These are phyloP conservation scores for Zygosaccharomyces bisporus DNA, from an alignment of 805 yeast species.

Conservation along the genomic window DNA sequence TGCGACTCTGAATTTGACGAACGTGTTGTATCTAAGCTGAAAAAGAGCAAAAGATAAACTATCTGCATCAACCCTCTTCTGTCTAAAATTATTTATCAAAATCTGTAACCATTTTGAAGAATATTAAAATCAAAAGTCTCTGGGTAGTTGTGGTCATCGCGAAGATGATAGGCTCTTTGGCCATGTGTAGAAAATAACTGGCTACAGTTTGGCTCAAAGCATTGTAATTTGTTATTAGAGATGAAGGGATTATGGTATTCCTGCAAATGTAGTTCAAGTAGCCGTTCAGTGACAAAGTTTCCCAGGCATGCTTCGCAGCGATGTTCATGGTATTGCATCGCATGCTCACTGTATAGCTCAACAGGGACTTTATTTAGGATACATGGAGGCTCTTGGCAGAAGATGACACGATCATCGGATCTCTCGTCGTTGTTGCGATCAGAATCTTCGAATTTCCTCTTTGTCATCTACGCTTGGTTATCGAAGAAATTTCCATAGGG, in stretches of 20 bases:
- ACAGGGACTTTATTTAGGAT: conserved; percentile 13
- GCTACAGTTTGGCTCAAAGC: conserved; percentile 44
- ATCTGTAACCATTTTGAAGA: conserved; percentile 21
- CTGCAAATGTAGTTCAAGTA: conserved; percentile 46
- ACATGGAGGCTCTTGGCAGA: conserved; percentile 22
- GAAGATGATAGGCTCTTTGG: conserved; percentile 46
- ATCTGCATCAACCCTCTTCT: neutral
- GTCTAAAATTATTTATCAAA: neutral
- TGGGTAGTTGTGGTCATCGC: conserved; percentile 43
- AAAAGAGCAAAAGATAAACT: conserved; percentile 36
- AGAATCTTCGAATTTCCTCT: neutral
- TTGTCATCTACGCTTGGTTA: neutral
- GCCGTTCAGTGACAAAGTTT: conserved; percentile 42
- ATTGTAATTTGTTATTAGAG: conserved; percentile 36
- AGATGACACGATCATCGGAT: neutral
- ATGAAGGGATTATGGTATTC: conserved; percentile 53
- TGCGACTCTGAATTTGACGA: conserved; percentile 78
- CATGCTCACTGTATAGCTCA: conserved; percentile 17
- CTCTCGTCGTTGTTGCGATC: neutral
- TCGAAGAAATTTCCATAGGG: neutral
- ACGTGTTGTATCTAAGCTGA: conserved; percentile 52
- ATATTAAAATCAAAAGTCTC: conserved; percentile 16
- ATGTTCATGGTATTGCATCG: conserved; percentile 20
- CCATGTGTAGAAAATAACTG: conserved; percentile 38
- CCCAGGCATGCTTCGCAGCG: conserved; percentile 39